Evolutionary conservation across 352 stramenopile genomes (phyloP).

Genomic region (Saprolegnia parasitica): DNA sequence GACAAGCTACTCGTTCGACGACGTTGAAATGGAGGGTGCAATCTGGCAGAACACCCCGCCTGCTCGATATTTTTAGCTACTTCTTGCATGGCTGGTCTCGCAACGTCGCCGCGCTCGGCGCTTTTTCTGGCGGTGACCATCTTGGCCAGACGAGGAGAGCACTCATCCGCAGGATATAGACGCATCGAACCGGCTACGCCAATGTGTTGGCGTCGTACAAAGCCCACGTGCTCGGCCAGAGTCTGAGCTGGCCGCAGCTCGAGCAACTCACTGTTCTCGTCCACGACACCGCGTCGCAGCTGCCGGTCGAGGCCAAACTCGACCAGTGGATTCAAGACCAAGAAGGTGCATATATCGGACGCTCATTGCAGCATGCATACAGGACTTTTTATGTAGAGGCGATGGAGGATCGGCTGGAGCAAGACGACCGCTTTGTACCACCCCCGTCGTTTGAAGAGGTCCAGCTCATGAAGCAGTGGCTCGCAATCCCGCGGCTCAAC

Average conservation of each 20-base stretch:
- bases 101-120: too few relatives aligned
- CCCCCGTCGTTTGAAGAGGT: slow-evolving; percentile 18
- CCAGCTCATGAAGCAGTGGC: slow-evolving; percentile 7
- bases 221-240: not conserved
- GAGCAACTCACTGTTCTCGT: not conserved
- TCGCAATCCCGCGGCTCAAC: slow-evolving; percentile 4
- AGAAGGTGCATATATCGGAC: slow-evolving; percentile 8
- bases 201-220: not conserved
- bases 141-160: not conserved
- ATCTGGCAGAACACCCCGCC: too few relatives aligned
- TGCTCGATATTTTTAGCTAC: too few relatives aligned
- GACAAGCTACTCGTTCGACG: too few relatives aligned
- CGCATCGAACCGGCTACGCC: not conserved
- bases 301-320: slow-evolving; percentile 3
- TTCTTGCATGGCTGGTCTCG: too few relatives aligned
- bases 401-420: not conserved
- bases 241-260: not conserved
- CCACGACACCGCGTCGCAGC: not conserved
- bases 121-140: not conserved
- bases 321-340: not conserved
- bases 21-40: too few relatives aligned
- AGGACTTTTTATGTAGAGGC: too few relatives aligned
- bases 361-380: not conserved
- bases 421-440: not conserved
- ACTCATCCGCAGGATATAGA: not conserved